Evolutionary conservation across 169 alveolate species (phyloP), one percentile per base, ranked within the genome.

Genomic region (Eimeria brunetti): DNA sequence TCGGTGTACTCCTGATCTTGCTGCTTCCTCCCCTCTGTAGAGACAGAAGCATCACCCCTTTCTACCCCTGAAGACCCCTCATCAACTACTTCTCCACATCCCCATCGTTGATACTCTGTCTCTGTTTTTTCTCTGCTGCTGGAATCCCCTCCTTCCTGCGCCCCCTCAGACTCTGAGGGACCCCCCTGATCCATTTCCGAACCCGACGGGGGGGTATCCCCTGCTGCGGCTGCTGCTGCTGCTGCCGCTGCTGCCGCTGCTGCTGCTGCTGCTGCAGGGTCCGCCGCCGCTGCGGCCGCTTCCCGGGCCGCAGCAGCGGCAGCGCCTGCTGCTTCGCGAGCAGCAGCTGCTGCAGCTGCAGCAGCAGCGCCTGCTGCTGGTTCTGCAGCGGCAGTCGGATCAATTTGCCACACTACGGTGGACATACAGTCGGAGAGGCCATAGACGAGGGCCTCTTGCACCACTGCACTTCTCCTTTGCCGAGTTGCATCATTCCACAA

Each of bases 381-480:
- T 16, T 36, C 85, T 6, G 49, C 7, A 5, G 85, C 85, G 11
- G 85, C 71, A 0, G 44, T 46, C 0, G 69, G 89, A 46, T 51
- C 89, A 14, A 51, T 11, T 24, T 49, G 71, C 89, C 89, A 80
- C 8, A 49, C 69, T 14, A 51, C 44, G 12, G 89, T 80, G 89
- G 89, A 80, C 89, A 80, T 80, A 36, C 89, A 80, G 89, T 80
- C 89, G 51, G 89, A 80, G 18, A 80, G 71, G 20, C 89, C 89
- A 46, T 36, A 80, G 27, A 80, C 89, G 20, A 80, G 71, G 44
- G 89, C 89, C 89, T 80, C 89, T 46, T 80, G 89, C 49, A 80
- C 69, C 20, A 71, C 89, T 27, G 89, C 89, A 14, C 24, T 27
- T 3, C 44, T 69, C 1, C 89, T 33, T 38, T 44, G 89, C 18